Conservation (phyloP, 306 rosid species). For the Canavalia ensiformis region DNA sequence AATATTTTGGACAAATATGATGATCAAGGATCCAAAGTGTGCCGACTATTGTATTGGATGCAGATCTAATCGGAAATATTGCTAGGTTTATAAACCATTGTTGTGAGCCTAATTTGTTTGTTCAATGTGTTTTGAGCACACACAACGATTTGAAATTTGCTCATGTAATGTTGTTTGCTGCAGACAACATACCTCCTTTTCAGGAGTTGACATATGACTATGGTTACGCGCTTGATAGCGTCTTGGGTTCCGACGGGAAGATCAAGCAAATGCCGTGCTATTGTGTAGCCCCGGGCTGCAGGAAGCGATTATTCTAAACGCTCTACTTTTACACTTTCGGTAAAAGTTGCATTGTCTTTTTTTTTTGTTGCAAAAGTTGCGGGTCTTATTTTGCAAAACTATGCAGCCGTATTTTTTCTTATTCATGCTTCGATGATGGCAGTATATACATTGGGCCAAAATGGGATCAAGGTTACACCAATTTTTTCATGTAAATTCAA, state of each 20-base stretch:
- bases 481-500: slow-evolving; percentile 46
- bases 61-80: slow-evolving; percentile 81
- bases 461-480: slow-evolving; percentile 2
- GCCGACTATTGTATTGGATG: slow-evolving; percentile 96
- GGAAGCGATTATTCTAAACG: slow-evolving; percentile 71
- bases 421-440: background rate
- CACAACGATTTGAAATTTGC: slow-evolving; percentile 87
- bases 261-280: slow-evolving; percentile 75
- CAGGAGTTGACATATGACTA: slow-evolving; percentile 98
- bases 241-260: slow-evolving; percentile 71
- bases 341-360: background rate
- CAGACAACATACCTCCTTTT: slow-evolving; percentile 94
- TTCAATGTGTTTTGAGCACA: slow-evolving; percentile 91
- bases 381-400: background rate
- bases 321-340: background rate
- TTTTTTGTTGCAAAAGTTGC: too few species aligned
- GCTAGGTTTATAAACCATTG: slow-evolving; percentile 95
- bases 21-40: slow-evolving; percentile 61
- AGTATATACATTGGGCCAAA: slow-evolving; percentile 1
- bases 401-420: background rate
- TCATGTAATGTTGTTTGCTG: slow-evolving; percentile 89
- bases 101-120: slow-evolving; percentile 95
- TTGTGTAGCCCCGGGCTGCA: slow-evolving; percentile 92
- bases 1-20: slow-evolving; percentile 64
- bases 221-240: slow-evolving; percentile 88